Conservation (phyloP, 768 basidiomycete genomes). For the Kwoniella heveanensis region DNA sequence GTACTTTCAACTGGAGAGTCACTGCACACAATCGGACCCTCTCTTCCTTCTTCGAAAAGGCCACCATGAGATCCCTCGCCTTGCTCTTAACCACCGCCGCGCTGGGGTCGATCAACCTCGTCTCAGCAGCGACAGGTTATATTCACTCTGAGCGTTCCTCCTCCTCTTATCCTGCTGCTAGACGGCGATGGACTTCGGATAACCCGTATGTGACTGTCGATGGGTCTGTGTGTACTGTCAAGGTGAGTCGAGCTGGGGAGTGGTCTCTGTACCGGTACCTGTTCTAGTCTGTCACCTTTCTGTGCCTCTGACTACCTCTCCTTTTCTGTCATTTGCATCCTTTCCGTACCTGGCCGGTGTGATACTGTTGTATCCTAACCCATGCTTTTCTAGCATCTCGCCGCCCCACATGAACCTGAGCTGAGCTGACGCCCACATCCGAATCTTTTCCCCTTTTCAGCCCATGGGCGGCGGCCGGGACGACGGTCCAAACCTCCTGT, state of each 20-base stretch:
- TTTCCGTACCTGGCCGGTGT: too few relatives aligned
- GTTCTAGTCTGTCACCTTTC: too few relatives aligned
- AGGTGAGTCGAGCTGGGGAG: slow-evolving; percentile 21
- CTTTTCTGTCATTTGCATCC: too few relatives aligned
- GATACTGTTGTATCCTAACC: too few relatives aligned
- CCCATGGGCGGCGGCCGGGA: slow-evolving; percentile 30
- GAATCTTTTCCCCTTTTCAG: slow-evolving; percentile 5
- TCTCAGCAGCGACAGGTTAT: slow-evolving; percentile 16
- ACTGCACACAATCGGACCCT: too few relatives aligned
- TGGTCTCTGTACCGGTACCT: too few relatives aligned
- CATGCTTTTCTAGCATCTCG: too few relatives aligned
- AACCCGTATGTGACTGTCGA: slow-evolving; percentile 34
- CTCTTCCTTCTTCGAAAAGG: neutral
- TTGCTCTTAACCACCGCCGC: neutral
- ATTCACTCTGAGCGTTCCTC: slow-evolving; percentile 13
- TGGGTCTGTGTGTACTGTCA: slow-evolving; percentile 26
- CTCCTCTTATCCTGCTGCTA: neutral
- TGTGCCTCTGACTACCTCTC: too few relatives aligned
- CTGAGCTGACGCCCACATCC: too few relatives aligned
- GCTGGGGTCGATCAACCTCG: slow-evolving; percentile 6
- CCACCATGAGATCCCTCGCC: neutral
- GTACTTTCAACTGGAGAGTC: too few relatives aligned
- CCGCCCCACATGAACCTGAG: too few relatives aligned
- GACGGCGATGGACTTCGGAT: slow-evolving; percentile 16
- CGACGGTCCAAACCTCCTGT: slow-evolving; percentile 32